These are phyloP conservation scores for Endotrypanum monterogeii DNA, from an alignment of 208 protist species.

Conservation along the genomic window DNA sequence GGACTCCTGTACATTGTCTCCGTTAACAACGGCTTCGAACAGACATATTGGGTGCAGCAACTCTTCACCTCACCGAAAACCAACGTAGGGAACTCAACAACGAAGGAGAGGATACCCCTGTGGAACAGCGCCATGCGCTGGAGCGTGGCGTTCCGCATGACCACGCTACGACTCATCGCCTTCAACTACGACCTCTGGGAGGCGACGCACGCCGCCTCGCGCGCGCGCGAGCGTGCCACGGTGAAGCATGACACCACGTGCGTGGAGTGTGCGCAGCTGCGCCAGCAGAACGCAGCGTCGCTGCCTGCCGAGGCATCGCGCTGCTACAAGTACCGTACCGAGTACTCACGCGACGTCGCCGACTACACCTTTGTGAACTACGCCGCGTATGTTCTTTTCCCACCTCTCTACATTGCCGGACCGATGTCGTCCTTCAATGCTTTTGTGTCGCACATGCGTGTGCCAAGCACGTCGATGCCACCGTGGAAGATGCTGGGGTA, in stretches of 20 bases:
- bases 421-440: constrained; percentile 89
- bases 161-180: constrained; percentile 84
- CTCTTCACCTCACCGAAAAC: background rate
- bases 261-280: constrained; percentile 43
- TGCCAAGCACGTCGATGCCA: constrained; percentile 33
- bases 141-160: constrained; percentile 73
- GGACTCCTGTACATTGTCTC: constrained; percentile 39
- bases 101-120: background rate
- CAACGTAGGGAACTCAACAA: constrained; percentile 2
- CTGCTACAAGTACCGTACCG: constrained; percentile 57
- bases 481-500: constrained; percentile 20
- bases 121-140: constrained; percentile 47
- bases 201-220: constrained; percentile 18
- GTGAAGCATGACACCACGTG: constrained; percentile 35
- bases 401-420: constrained; percentile 86
- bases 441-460: constrained; percentile 76
- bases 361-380: constrained; percentile 69
- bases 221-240: constrained; percentile 27
- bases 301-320: constrained; percentile 24
- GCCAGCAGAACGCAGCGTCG: constrained; percentile 19
- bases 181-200: constrained; percentile 70
- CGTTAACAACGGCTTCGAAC: constrained; percentile 27
- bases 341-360: constrained; percentile 32
- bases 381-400: constrained; percentile 86
- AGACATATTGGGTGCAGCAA: constrained; percentile 30